Conservation (phyloP, 768 basidiomycete genomes). For the Auricularia sp. region DNA sequence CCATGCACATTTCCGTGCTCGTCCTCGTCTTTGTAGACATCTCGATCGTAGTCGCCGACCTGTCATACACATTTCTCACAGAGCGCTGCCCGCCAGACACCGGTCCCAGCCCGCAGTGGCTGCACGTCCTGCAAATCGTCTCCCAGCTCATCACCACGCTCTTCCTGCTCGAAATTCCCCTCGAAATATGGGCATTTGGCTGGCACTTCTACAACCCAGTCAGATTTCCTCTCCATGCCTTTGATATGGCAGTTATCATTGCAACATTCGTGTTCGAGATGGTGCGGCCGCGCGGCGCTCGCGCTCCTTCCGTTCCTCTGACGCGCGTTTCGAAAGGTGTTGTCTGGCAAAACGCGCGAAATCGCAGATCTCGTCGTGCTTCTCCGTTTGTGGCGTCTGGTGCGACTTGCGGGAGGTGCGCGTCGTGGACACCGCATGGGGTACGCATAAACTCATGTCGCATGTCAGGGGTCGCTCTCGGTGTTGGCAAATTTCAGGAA, state of each 20-base stretch:
- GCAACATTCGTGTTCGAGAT: conserved; percentile 68
- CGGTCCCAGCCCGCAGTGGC: conserved; percentile 32
- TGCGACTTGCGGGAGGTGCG: conserved; percentile 59
- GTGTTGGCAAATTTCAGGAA: conserved; percentile 62
- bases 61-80: conserved; percentile 56
- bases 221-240: conserved; percentile 57
- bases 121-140: conserved; percentile 47
- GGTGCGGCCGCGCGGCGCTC: conserved; percentile 22
- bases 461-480: conserved; percentile 56
- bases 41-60: conserved; percentile 58
- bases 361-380: conserved; percentile 60
- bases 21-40: conserved; percentile 47
- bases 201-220: conserved; percentile 51
- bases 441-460: neutral
- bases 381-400: conserved; percentile 70
- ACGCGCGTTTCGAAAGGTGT: neutral
- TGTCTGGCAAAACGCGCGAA: conserved; percentile 38
- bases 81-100: conserved; percentile 38
- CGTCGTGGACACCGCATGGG: conserved; percentile 1
- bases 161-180: conserved; percentile 70
- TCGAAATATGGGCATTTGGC: conserved; percentile 59
- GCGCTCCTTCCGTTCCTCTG: neutral
- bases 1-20: neutral
- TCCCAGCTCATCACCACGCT: conserved; percentile 60
- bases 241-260: conserved; percentile 62